Base-by-base conservation (phyloP, 2,329 filamentous ascomycete species). In the Pseudocercospora vitis region DNA sequence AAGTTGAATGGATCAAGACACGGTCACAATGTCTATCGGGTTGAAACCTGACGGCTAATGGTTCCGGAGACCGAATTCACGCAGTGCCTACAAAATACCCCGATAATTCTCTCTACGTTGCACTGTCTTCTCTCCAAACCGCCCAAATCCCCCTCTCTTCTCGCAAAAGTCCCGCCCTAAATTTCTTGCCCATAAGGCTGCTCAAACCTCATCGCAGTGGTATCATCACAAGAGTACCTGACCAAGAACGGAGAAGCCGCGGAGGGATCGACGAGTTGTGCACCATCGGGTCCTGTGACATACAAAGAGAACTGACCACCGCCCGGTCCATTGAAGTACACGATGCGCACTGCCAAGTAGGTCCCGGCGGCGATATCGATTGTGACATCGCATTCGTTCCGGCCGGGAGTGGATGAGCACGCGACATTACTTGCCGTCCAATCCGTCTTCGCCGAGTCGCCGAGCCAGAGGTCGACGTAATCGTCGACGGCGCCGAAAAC, bases 171-270 rank as follows among this genome's bases (percentile, higher is more conserved):
- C n/a, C n/a, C n/a, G n/a, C n/a, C n/a, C 7, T 7, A 19, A 19
- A 46, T 3, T 26, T 57, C 48, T 26, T 49, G 14, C 14, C 55
- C 55, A 46, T 54, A 55, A 4, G 16, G 11, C 18, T 33, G 18
- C 5, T 32, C 11, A 28, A 35, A 55, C 26, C 16, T n/a, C 47
- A 48, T 40, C 5, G 55, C 55, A 3, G 46, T 48, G 4, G 37
- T 48, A 16, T 32, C 33, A 48, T 57, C 55, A 16, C 55, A 57
- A 29, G 55, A 57, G 16, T 46, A 50, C 18, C 45, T n/a, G 1
- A 57, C 47, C 26, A 57, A 37, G 18, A 51, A 54, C 32, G 55
- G 55, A 24, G 51, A 54, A 3, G 39, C 31, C 4, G 7, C 9
- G 4, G 31, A 32, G 12, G 31, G 31, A 7, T 32, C 31, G 31